Evolutionary conservation across 305 asterid species (phyloP).

Genomic region (Coffea humblotiana): DNA sequence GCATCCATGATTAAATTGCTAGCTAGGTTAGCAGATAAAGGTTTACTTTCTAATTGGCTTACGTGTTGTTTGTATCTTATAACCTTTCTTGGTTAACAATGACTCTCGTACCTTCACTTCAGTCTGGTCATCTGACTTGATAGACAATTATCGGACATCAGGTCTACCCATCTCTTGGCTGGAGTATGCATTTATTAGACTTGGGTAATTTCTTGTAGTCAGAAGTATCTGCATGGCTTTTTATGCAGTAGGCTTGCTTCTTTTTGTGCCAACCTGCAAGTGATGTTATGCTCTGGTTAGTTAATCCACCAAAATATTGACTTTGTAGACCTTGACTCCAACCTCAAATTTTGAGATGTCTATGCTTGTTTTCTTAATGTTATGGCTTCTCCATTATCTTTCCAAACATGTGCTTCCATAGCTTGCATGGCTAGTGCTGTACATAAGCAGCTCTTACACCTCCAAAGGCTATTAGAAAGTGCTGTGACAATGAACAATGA

Average conservation of each 20-base stretch:
- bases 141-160: no score
- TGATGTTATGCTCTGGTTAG: background rate
- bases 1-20: no score
- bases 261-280: background rate
- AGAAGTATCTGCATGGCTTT: background rate
- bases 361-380: background rate
- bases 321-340: background rate
- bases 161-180: no score
- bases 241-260: background rate
- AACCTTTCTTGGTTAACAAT: no score
- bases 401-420: background rate
- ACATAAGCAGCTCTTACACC: background rate
- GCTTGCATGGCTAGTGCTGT: background rate
- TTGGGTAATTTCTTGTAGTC: background rate
- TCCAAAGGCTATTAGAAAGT: background rate
- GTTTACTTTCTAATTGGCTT: no score
- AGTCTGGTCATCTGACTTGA: no score
- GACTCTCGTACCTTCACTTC: no score
- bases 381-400: background rate
- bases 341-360: background rate
- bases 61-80: no score
- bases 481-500: background rate
- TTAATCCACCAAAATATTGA: background rate
- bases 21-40: no score
- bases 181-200: background rate